phyloP scores from a whole-genome alignment of 495 filamentous ascomycete species.

The Xylaria venustula region DNA sequence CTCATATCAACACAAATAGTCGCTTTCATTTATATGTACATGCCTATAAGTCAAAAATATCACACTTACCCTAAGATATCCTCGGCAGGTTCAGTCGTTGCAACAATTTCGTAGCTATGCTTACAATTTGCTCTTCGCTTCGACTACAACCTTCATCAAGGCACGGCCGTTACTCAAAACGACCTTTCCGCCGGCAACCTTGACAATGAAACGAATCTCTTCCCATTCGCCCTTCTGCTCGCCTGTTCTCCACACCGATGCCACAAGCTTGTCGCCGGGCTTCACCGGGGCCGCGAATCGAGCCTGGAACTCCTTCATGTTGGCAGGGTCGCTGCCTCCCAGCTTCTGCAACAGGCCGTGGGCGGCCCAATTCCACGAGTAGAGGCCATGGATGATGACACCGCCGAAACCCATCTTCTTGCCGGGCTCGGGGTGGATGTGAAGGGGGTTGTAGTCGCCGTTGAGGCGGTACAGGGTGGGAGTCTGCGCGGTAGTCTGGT shows the following conservation, averaged over 20 bases:
- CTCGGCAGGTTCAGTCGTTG: conserved; percentile 10
- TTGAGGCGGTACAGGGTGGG: conserved; percentile 80
- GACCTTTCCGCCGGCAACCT: conserved; percentile 70
- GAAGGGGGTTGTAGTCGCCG: conserved; percentile 89
- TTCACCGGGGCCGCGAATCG: conserved; percentile 81
- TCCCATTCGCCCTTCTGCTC: conserved; percentile 69
- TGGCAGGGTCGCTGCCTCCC: conserved; percentile 72
- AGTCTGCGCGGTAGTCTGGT: conserved; percentile 66
- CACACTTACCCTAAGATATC: not conserved
- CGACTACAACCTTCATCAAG: conserved; percentile 62
- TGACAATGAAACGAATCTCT: conserved; percentile 75
- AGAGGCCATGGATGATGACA: conserved; percentile 84
- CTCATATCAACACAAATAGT: not conserved
- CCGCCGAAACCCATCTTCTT: conserved; percentile 88
- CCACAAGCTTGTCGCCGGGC: conserved; percentile 68
- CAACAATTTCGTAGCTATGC: conserved; percentile 5
- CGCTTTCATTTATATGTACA: not conserved
- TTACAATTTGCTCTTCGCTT: conserved; percentile 65
- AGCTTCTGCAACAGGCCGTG: conserved; percentile 71
- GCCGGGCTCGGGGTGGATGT: conserved; percentile 80
- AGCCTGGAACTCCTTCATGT: conserved; percentile 83
- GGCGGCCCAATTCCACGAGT: conserved; percentile 76
- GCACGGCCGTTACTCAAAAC: conserved; percentile 82
- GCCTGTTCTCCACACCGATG: conserved; percentile 65
- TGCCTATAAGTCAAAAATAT: not conserved